Base-by-base conservation (phyloP, 2,329 filamentous ascomycete genomes). In the Epicoccum sorghinum region DNA sequence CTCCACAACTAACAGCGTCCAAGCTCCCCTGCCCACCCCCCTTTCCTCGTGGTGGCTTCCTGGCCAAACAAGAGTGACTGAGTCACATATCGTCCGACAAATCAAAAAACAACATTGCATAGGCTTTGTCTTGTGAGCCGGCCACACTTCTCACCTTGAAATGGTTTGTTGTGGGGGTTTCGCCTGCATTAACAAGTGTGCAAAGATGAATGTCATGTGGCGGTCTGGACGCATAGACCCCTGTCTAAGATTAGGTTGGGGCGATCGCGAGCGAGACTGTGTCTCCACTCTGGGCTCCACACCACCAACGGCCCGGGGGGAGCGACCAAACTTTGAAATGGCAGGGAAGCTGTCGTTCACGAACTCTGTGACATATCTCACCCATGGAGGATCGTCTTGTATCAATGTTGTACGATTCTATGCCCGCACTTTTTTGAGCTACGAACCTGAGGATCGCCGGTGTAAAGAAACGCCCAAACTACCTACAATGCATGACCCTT, bases 141-240 rank as follows among this genome's bases (percentile, higher is more conserved):
- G 18, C 3, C 18, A 18, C 18, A 18, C 18, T 18, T 18, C 18
- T 18, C 18, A 18, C 18, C 18, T 1, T 2, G 18, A 18, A 18
- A 18, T 18, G 18, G 18, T 18, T 18, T 18, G 18, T 18, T 18
- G 18, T 18, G 18, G 18, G 18, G 18, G 18, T 1, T 18, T 18
- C 18, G 18, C 18, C 18, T 18, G 3, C 18, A 18, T 18, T 18
- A 30, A 30, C 29, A 30, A 3, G 29, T 30, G 29, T 30, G 7
- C 29, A 30, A 30, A 22, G 13, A 33, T 12, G n/a, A 32, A 25
- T 23, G 4, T 24, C 22, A 29, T 27, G 50, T 41, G 38, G 50
- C 50, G 50, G 50, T 52, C 50, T 52, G 43, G 42, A 52, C 40
- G 49, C 42, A 52, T 47, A 18, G 42, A 29, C 49, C 49, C 32